A percentile compares a stretch with the other conserved stretches of the same genome.
phyloP scores from a whole-genome alignment of 106 monocot species.

The Triglochin maritima region DNA sequence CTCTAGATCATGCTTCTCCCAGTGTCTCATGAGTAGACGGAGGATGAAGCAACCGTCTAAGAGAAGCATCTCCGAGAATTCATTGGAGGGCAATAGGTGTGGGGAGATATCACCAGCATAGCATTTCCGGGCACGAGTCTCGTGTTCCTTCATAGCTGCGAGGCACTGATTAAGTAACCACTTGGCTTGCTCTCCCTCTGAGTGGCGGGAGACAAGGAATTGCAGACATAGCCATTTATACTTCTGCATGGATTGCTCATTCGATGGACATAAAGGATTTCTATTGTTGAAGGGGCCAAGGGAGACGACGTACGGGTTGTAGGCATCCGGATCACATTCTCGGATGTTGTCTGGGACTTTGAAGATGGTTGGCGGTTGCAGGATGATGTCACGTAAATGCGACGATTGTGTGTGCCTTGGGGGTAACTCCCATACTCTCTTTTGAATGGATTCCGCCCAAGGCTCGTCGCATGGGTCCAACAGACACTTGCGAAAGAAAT shows the following conservation, averaged over 20 bases:
- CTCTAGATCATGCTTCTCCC: not conserved
- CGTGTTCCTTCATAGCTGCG: not conserved
- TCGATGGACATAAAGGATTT: not conserved
- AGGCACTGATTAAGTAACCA: not conserved
- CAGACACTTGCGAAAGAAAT: too few relatives aligned
- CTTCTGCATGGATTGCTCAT: not conserved
- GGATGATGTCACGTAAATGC: not conserved
- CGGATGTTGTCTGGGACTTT: conserved; percentile 3
- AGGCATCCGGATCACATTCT: not conserved
- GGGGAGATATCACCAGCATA: not conserved
- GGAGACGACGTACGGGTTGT: not conserved
- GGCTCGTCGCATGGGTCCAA: not conserved
- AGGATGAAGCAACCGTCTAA: conserved; percentile 7
- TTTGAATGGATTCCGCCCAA: not conserved
- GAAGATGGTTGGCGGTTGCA: not conserved
- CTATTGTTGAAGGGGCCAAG: not conserved
- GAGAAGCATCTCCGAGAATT: conserved; percentile 6
- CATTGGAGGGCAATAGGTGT: not conserved
- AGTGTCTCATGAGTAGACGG: not conserved
- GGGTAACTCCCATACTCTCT: not conserved
- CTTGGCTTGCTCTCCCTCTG: not conserved
- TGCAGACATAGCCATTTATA: not conserved
- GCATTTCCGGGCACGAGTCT: not conserved
- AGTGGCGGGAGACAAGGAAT: not conserved
- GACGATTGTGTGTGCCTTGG: not conserved